phyloP scores from a whole-genome alignment of 2,329 filamentous ascomycete genomes.

The Chrysoporthe cubensis region DNA sequence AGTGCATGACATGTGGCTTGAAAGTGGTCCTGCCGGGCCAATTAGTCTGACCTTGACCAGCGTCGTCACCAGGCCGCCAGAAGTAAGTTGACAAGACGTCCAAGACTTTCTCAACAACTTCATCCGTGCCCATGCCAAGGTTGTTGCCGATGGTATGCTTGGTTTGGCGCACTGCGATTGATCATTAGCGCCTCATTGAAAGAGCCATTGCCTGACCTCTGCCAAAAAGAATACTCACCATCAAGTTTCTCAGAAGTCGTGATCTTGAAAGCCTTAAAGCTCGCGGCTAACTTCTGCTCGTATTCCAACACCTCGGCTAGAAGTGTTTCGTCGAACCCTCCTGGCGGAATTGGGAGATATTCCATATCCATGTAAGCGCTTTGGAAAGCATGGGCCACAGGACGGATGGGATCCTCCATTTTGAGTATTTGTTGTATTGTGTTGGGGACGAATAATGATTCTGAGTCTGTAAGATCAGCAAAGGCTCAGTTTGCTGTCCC shows the following conservation, averaged over 20 bases:
- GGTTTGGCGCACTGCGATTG: background rate
- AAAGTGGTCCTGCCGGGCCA: background rate
- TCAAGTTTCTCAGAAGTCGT: background rate
- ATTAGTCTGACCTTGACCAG: background rate
- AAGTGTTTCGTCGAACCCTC: background rate
- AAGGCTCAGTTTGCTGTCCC: background rate
- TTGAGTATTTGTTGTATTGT: background rate
- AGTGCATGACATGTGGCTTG: background rate
- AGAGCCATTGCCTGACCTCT: background rate
- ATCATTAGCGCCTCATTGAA: background rate
- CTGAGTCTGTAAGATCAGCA: background rate
- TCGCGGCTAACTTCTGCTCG: background rate
- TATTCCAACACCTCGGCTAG: background rate
- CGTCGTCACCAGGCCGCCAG: background rate
- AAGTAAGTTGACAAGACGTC: background rate
- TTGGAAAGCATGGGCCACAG: background rate
- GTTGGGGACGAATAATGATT: background rate
- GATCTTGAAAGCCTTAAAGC: background rate
- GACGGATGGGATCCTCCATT: background rate
- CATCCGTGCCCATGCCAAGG: background rate
- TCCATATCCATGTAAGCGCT: background rate
- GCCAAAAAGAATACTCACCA: background rate
- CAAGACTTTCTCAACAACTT: background rate
- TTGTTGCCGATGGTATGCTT: background rate
- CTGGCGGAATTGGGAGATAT: background rate